These are phyloP conservation scores for Ophiostoma triangulosporum DNA, from an alignment of 2,329 filamentous ascomycete species.

Conservation along the genomic window DNA sequence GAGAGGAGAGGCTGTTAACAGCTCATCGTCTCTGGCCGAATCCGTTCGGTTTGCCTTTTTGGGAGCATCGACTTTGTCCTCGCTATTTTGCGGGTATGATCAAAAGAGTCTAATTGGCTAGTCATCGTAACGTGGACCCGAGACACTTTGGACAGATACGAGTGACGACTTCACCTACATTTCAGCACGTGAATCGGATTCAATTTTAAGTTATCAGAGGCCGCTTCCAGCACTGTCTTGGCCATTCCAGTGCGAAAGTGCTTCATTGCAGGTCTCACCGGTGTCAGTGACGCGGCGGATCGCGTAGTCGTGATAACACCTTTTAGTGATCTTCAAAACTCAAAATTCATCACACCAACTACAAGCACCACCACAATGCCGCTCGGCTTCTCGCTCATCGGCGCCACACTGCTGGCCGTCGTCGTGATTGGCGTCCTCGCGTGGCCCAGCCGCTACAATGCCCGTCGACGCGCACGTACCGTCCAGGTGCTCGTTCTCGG, in stretches of 20 bases:
- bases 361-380: constrained; percentile 2
- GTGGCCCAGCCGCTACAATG: constrained; percentile 10
- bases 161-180: background rate
- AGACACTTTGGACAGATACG: background rate
- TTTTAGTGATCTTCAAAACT: too few species aligned
- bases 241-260: too few species aligned
- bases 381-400: constrained; percentile 11
- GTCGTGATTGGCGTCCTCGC: constrained; percentile 2
- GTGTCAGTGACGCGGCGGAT: too few species aligned
- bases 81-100: background rate
- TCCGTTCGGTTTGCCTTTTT: background rate
- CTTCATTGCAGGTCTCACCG: too few species aligned
- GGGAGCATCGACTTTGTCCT: background rate
- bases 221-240: too few species aligned
- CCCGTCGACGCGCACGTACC: constrained; percentile 13
- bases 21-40: background rate
- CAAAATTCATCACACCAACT: too few species aligned
- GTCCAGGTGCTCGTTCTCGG: constrained; percentile 85
- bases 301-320: too few species aligned
- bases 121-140: background rate
- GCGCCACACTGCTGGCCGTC: constrained; percentile 8
- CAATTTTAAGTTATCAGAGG: too few species aligned
- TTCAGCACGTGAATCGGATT: too few species aligned
- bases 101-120: background rate
- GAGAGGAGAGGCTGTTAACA: background rate